Evolutionary conservation across 495 filamentous ascomycete species (phyloP), one percentile per base, ranked within the genome.

Genomic region (Niebla homalea): DNA sequence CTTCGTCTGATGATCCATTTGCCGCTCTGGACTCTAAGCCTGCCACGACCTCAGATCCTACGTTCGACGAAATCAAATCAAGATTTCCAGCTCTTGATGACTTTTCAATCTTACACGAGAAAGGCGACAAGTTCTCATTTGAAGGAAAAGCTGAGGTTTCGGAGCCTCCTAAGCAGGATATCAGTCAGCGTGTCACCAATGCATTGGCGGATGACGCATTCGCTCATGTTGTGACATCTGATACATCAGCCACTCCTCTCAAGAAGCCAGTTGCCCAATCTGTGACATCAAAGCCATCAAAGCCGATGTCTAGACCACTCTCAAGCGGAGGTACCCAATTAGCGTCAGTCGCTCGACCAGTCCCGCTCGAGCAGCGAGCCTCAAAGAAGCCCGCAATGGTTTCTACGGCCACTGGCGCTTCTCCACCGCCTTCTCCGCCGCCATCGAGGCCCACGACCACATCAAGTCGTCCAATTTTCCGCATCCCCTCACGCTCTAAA

Each of bases 371-470:
- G 52, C 75, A 82, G 55, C 72, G 80, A 3, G 70, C 71, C 20
- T 76, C 81, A 32, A 73, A 71, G 54, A 74, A 71, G 47, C 80
- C 83, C 5, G 51, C 59, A 5, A 94, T 92, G 83, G 80, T 94
- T n/a, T 96, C 92, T 3, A 92, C 82, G 12, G 92, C 89, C 29
- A 94, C 87, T 2, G 94, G 93, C 85, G 94, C 90, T 22, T 83
- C 81, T 21, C 83, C 78, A 18, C 71, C 85, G 7, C 72, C 77
- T n/a, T 75, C 80, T 20, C 78, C 80, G 36, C 67, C 65, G 18
- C 60, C 68, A 53, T 54, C 64, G 20, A 68, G 73, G 51, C 57
- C 65, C 36, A 73, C 64, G 19, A 57, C 65, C 4, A 59, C 43
- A 39, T 48, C 68, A 16, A 60, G 48, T 47, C 74, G 74, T 23